A percentile compares a stretch with the other conserved stretches of the same genome.
Conservation (phyloP, 768 basidiomycete species). For the Auricularia heimuer region DNA sequence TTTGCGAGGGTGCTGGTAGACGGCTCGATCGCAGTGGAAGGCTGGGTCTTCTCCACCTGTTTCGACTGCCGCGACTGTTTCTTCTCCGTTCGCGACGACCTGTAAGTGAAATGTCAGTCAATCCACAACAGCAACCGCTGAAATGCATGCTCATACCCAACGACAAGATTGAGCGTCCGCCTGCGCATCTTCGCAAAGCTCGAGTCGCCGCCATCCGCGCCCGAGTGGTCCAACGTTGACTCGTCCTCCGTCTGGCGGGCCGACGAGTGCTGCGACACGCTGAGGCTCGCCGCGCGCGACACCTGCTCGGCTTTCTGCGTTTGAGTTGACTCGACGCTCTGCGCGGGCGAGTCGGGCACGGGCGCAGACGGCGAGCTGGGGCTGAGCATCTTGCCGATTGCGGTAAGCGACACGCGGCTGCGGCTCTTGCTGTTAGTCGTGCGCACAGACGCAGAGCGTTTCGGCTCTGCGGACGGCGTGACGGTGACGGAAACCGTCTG, state of each 20-base stretch:
- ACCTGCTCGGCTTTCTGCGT: neutral
- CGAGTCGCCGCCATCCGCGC: neutral
- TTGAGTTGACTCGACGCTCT: too few relatives aligned
- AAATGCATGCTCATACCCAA: neutral
- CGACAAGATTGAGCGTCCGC: neutral
- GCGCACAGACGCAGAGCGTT: neutral
- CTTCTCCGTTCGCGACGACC: constrained; percentile 16
- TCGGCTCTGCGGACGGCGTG: neutral
- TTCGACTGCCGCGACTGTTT: constrained; percentile 24
- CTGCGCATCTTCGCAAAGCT: constrained; percentile 6
- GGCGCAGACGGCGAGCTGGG: neutral
- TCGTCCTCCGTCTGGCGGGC: constrained; percentile 1
- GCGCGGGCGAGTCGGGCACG: too few relatives aligned
- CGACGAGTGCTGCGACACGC: neutral
- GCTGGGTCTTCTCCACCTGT: constrained; percentile 14
- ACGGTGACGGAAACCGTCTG: neutral
- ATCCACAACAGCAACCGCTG: neutral
- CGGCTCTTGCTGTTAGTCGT: constrained; percentile 38
- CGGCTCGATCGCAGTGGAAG: neutral
- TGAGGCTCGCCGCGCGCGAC: neutral
- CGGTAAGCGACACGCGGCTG: constrained; percentile 68
- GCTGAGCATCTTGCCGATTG: constrained; percentile 65
- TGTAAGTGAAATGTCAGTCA: neutral
- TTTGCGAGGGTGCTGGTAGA: constrained; percentile 6
- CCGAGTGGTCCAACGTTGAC: neutral